phyloP scores from a whole-genome alignment of 805 yeast species.

The Candida krabiensis region DNA sequence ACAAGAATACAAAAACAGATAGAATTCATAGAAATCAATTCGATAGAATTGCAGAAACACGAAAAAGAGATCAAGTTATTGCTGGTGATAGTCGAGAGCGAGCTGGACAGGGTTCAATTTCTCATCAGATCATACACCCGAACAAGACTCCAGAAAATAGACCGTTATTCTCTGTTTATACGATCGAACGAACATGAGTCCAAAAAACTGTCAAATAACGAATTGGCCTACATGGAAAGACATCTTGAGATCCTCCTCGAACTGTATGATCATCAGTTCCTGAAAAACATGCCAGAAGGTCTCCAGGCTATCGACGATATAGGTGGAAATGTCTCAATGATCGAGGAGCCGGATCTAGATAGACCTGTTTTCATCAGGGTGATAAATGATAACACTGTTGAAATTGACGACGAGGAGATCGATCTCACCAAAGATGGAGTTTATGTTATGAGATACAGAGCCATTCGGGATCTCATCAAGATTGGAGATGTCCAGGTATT shows the following conservation, averaged over 20 bases:
- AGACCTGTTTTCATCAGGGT: conserved; percentile 76
- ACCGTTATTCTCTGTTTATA: conserved; percentile 62
- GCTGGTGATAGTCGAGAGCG: conserved; percentile 85
- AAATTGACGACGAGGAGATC: conserved; percentile 54
- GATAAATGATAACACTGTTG: conserved; percentile 35
- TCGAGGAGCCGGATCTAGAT: conserved; percentile 73
- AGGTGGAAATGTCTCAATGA: conserved; percentile 68
- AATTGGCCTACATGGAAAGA: conserved; percentile 61
- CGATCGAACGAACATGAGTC: conserved; percentile 41
- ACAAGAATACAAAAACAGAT: conserved; percentile 65
- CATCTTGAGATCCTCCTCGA: conserved; percentile 66
- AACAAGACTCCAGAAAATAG: conserved; percentile 74
- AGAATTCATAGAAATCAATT: conserved; percentile 73
- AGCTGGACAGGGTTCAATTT: conserved; percentile 82
- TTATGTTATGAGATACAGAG: conserved; percentile 70
- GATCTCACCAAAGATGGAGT: conserved; percentile 64
- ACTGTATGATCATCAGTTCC: conserved; percentile 66
- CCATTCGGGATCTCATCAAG: conserved; percentile 40
- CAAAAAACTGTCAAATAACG: conserved; percentile 55
- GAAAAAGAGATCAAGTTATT: conserved; percentile 72
- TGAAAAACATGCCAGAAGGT: conserved; percentile 64
- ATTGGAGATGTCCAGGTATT: conserved; percentile 45
- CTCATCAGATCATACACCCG: conserved; percentile 79
- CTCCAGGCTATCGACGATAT: conserved; percentile 77
- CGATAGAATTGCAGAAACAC: conserved; percentile 69